These are phyloP conservation scores for Suillus lakei DNA, from an alignment of 768 basidiomycete species.

Conservation along the genomic window DNA sequence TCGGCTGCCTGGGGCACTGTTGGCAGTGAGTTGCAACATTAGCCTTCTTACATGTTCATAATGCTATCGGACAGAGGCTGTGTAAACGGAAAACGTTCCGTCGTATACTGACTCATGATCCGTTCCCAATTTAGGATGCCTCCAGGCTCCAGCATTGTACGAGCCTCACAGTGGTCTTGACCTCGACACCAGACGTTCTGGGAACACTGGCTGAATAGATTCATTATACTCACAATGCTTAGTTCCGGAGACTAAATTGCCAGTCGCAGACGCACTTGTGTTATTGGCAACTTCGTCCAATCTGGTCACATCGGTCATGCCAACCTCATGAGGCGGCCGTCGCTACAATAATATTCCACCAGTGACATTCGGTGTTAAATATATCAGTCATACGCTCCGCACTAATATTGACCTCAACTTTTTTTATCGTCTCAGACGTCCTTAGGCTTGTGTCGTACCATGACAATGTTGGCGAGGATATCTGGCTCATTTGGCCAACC, in stretches of 20 bases:
- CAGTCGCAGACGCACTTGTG: background rate
- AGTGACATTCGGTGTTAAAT: background rate
- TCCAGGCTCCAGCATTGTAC: background rate
- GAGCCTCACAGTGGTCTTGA: background rate
- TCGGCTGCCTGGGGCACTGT: background rate
- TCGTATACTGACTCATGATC: background rate
- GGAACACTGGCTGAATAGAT: background rate
- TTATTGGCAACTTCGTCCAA: background rate
- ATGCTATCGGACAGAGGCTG: background rate
- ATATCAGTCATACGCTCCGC: background rate
- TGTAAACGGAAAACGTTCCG: background rate
- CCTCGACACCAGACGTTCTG: background rate
- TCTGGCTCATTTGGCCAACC: conserved; percentile 12
- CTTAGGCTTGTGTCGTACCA: background rate
- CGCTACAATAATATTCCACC: background rate
- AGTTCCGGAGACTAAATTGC: background rate
- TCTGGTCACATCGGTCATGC: background rate
- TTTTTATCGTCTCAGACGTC: background rate
- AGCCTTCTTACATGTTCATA: background rate
- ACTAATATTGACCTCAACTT: background rate
- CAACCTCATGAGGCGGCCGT: background rate
- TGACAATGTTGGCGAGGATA: conserved; percentile 13
- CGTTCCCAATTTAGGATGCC: background rate
- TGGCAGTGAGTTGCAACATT: background rate
- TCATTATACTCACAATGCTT: background rate